Conservation (phyloP, 176 grass and related monocot species). For the Musa itinerans region DNA sequence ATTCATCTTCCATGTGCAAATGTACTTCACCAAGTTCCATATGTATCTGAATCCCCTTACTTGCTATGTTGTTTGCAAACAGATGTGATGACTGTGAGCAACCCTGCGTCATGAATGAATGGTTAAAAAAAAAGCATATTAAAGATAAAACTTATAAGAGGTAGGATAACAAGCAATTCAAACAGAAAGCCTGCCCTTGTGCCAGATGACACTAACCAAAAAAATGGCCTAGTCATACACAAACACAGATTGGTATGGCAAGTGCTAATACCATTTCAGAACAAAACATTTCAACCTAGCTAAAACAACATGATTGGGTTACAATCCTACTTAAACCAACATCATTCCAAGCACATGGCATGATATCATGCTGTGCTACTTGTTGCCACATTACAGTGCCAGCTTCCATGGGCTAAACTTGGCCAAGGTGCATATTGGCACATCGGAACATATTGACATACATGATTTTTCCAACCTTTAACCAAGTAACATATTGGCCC, state of each 20-base stretch:
- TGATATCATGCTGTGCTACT: too few relatives aligned
- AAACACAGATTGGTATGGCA: neutral
- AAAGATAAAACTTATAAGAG: neutral
- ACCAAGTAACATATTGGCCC: too few relatives aligned
- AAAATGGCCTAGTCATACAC: neutral
- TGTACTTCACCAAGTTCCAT: constrained; percentile 92
- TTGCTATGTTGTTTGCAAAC: constrained; percentile 98
- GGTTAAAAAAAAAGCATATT: constrained; percentile 4
- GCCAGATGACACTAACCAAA: neutral
- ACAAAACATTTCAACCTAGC: too few relatives aligned
- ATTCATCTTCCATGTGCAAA: constrained; percentile 93
- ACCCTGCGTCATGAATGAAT: constrained; percentile 41
- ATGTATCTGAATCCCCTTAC: constrained; percentile 85
- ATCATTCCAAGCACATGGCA: too few relatives aligned
- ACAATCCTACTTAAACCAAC: too few relatives aligned
- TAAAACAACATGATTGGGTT: too few relatives aligned
- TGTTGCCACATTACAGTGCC: too few relatives aligned
- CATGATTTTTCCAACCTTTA: too few relatives aligned
- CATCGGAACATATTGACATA: too few relatives aligned
- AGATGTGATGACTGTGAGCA: constrained; percentile 94
- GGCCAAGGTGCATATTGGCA: too few relatives aligned
- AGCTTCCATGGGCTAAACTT: too few relatives aligned
- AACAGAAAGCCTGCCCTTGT: neutral
- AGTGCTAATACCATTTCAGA: too few relatives aligned
- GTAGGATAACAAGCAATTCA: neutral